Percentiles rank a stretch among this genome's conserved stretches.
These are phyloP conservation scores for Ascocoryne sarcoides DNA, from an alignment of 2,329 filamentous ascomycete genomes.

Conservation along the genomic window DNA sequence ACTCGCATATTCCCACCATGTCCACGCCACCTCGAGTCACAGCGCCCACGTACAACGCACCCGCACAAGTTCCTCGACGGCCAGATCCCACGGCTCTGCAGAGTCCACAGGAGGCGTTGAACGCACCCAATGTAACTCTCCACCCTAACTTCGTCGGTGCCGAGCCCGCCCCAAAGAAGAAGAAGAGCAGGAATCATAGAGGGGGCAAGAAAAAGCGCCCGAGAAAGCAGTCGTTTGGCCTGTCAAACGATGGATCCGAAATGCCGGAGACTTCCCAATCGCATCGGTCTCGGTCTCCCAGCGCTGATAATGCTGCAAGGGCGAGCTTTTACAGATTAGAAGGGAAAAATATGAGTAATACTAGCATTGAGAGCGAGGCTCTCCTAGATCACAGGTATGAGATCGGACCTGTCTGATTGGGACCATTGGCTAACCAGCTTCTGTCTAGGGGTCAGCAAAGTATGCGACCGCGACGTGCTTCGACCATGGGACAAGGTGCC, in stretches of 20 bases:
- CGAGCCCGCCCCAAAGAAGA: conserved; percentile 36
- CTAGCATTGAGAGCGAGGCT: conserved; percentile 82
- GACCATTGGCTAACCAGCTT: conserved; percentile 8
- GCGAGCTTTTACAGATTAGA: conserved; percentile 41
- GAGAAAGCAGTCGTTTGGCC: conserved; percentile 73
- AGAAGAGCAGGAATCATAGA: conserved; percentile 68
- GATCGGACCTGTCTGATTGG: conserved; percentile 1
- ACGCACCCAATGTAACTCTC: conserved; percentile 13
- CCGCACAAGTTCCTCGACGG: conserved; percentile 10
- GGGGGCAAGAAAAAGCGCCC: conserved; percentile 69
- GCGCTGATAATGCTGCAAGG: conserved; percentile 19
- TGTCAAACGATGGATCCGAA: conserved; percentile 37
- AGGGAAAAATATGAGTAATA: conserved; percentile 60
- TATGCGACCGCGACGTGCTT: conserved; percentile 56
- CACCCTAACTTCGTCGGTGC: conserved; percentile 9
- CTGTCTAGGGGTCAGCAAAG: conserved; percentile 31
- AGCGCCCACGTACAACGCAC: conserved; percentile 9
- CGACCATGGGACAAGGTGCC: conserved; percentile 34
- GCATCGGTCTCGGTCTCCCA: conserved; percentile 26
- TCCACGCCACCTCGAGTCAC: conserved; percentile 14
- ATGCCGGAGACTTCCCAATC: conserved; percentile 26
- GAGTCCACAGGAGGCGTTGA: conserved; percentile 5
- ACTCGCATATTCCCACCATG: conserved; percentile 9
- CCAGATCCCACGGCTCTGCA: conserved; percentile 23
- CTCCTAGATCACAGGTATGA: conserved; percentile 75